Evolutionary conservation across 176 grass and related monocot species (phyloP), one percentile per base, ranked within the genome.

Genomic region (Triticum dicoccoides): DNA sequence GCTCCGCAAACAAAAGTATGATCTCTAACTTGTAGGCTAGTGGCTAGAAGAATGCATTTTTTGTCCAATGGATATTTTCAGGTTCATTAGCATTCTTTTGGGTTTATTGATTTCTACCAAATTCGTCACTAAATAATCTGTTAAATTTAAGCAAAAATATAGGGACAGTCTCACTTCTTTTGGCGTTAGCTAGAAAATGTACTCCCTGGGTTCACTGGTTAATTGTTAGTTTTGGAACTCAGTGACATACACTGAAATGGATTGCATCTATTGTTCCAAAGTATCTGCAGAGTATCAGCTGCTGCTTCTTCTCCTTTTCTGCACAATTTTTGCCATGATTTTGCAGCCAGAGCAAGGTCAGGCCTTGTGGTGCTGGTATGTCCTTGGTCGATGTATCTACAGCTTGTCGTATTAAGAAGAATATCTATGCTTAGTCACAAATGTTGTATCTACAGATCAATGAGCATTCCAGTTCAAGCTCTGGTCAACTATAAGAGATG

Each of bases 381-480:
- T 98, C 96, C 10, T 87, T 98, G 72, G 96, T 98, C 37, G 93
- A 93, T 63, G 96, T 95, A 62, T 98, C 96, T 14, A 91, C 90
- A 67, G 93, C 96, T 25, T 98, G 93, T 76, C 91, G 91, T 29
- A 92, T 98, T 68, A 98, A 95, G 83, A 98, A 98, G 84, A 95
- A 89, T 94, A 52, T 30, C 29, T 30, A 30, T 30, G 29, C 29
- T 30, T 30, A 30, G 29, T 30, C 29, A 30, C 29, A 30, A 98
- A 98, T 92, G 91, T 90, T 68, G 96, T 98, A 56, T 98, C 96
- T 25, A 93, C 94, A 8, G 96, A 98, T 89, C 96, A 98, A 80
- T 98, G 96, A 93, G 96, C 96, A 61, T 98, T 95, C 44, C 96
- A 98, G 86, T 98, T 98, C 86, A 98, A 95, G 82, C 96, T 98